These are phyloP conservation scores for Trichoderma endophyticum DNA, from an alignment of 2,329 filamentous ascomycete genomes.

Conservation along the genomic window DNA sequence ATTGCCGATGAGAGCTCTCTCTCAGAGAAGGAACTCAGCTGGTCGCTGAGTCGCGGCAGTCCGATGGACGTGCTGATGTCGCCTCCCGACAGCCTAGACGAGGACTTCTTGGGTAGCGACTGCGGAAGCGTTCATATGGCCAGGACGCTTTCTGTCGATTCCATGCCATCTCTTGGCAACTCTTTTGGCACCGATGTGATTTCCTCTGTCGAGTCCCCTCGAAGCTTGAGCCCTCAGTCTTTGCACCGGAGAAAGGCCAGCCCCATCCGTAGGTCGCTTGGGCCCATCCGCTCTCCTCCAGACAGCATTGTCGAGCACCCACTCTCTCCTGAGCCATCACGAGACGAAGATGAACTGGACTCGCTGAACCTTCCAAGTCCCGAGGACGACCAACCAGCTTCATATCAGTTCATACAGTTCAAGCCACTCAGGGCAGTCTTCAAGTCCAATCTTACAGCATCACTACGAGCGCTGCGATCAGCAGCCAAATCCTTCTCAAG, in stretches of 20 bases:
- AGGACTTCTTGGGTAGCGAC: constrained; percentile 48
- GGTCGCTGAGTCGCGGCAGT: constrained; percentile 47
- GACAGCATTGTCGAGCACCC: constrained; percentile 52
- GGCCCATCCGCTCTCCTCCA: constrained; percentile 54
- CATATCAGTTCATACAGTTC: constrained; percentile 39
- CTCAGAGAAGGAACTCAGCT: constrained; percentile 57
- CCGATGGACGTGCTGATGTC: constrained; percentile 59
- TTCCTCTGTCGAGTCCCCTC: constrained; percentile 49
- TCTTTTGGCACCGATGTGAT: constrained; percentile 51
- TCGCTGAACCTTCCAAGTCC: constrained; percentile 1
- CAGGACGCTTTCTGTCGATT: constrained; percentile 57
- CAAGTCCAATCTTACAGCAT: constrained; percentile 68
- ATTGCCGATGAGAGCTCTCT: constrained; percentile 49
- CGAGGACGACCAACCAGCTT: constrained; percentile 30
- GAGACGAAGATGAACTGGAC: constrained; percentile 34
- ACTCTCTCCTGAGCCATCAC: constrained; percentile 36
- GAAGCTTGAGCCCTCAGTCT: constrained; percentile 35
- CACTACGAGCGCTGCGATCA: constrained; percentile 60
- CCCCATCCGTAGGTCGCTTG: constrained; percentile 47
- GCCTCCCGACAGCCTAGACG: constrained; percentile 57
- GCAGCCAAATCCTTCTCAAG: constrained; percentile 62
- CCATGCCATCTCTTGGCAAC: constrained; percentile 57
- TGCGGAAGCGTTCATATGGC: constrained; percentile 44
- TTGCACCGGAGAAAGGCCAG: constrained; percentile 35
- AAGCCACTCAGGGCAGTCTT: constrained; percentile 56